Evolutionary conservation across 345 rosid genomes (phyloP), one percentile per base, ranked within the genome.

Genomic region (Hirschfeldia incana): DNA sequence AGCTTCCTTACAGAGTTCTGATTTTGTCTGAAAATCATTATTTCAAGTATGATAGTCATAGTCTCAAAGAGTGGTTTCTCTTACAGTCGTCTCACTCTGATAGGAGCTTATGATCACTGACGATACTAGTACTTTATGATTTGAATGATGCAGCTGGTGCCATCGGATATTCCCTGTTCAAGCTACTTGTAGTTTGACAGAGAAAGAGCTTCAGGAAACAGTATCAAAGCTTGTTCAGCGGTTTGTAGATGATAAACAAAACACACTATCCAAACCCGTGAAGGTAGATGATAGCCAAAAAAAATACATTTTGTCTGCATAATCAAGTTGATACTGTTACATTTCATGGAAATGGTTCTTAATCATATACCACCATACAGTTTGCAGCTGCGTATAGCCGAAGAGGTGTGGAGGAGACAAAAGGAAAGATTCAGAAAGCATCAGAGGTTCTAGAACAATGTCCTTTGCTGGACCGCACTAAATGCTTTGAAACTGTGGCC

Each of bases 151-250:
- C 82, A 94, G 98, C 21, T 94, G 98, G 98, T 92, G 97, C 77
- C 97, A 94, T 85, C 95, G 97, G 59, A 87, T 94, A 68, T 89
- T 89, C 82, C 97, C 98, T 6, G 86, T 94, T 78, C 97, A 92
- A 85, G 92, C 95, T 65, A 94, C 98, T 13, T 92, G 97, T 81
- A 64, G 13, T 69, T 84, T 94, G 83, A 83, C 87, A 32, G 97
- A 94, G 88, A 89, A 85, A 82, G 90, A 89, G 57, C 87, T 94
- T 39, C 86, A 70, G 59, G 84, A 83, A 70, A 85, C 85, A 15
- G 95, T 92, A n/a, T 83, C 89, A 15, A 94, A 87, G 81, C 95
- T 92, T 80, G 95, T 92, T 69, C 84, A 73, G 34, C 79, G 84
- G 63, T 92, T 88, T 70, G 66, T 91, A 61, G 75, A 88, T 82